Conservation (phyloP, 768 basidiomycete species). For the Pleurotus tuoliensis region DNA sequence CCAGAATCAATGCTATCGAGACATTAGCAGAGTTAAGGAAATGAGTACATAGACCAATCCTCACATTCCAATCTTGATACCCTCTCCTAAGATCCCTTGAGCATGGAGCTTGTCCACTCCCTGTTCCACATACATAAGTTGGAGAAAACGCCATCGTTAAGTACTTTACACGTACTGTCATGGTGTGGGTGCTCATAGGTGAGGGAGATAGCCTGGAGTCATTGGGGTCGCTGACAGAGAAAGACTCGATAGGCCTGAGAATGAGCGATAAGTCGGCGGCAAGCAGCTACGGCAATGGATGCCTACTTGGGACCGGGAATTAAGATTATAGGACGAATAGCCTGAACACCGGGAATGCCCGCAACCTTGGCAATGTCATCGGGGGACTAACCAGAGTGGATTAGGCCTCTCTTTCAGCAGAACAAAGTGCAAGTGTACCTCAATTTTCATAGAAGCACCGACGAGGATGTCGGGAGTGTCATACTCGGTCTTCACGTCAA, state of each 20-base stretch:
- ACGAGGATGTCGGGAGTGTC: constrained; percentile 50
- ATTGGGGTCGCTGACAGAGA: constrained; percentile 34
- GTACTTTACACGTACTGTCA: constrained; percentile 36
- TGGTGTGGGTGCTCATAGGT: constrained; percentile 45
- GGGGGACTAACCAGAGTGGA: background rate
- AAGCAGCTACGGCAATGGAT: background rate
- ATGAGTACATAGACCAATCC: too few species aligned
- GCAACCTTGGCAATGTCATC: constrained; percentile 47
- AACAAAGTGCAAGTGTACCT: constrained; percentile 18
- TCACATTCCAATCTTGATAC: constrained; percentile 66
- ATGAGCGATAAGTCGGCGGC: background rate
- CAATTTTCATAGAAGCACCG: constrained; percentile 51
- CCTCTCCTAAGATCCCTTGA: constrained; percentile 54
- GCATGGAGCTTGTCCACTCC: constrained; percentile 66
- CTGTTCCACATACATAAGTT: constrained; percentile 20
- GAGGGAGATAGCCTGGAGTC: constrained; percentile 43
- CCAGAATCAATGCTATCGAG: constrained; percentile 44
- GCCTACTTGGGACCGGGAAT: constrained; percentile 40
- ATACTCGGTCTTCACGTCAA: constrained; percentile 49
- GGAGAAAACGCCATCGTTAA: background rate
- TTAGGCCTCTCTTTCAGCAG: too few species aligned
- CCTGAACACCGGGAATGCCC: constrained; percentile 47
- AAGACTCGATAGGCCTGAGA: constrained; percentile 37
- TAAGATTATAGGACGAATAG: constrained; percentile 49
- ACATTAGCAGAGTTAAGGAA: background rate